Evolutionary conservation across 1,284 basidiomycete species (phyloP), one percentile per base, ranked within the genome.

Genomic region (Ustilago nuda): DNA sequence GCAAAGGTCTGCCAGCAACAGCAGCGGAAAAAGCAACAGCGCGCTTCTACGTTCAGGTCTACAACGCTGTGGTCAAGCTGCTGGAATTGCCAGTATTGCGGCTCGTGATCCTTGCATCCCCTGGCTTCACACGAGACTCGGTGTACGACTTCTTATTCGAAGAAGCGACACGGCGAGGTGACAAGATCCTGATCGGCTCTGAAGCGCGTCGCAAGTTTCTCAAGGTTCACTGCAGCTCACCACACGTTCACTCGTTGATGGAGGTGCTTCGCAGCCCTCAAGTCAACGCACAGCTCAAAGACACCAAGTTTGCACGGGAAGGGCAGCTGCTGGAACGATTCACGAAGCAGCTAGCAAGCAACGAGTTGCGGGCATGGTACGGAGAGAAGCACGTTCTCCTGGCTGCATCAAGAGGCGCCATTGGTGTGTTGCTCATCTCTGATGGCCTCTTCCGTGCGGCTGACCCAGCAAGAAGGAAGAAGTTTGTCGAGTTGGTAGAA

Each of bases 311-410:
- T 87, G 95, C 97, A 0, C 89, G 93, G 58, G 97, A 99, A 87
- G 95, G 95, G n/a, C 78, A 80, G 66, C 63, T 85, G 57, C 62
- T 85, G 46, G 84, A 85, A 68, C 73, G 76, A 35, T 85, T 85
- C 60, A 76, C 79, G 74, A 98, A 98, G 87, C 98, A 96, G 93
- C 89, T 99, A 12, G 93, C 93, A 0, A 90, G 89, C 7, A 95
- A 99, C 82, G 95, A 98, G 86, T 91, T 95, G 87, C 90, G 97
- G 61, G 97, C 97, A 6, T 99, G 97, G 96, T 99, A 99, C 86
- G 96, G 97, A 0, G 94, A 96, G 46, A 91, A 93, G 53, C 96
- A 99, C 86, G 95, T 99, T 63, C 88, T 90, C 56, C 89, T 98
- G 17, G 97, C 97, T 5, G 92, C 93, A 30, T 92, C 95, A 80